These are phyloP conservation scores for Penicillium sp. DNA, from an alignment of 2,329 filamentous ascomycete genomes.

Conservation along the genomic window DNA sequence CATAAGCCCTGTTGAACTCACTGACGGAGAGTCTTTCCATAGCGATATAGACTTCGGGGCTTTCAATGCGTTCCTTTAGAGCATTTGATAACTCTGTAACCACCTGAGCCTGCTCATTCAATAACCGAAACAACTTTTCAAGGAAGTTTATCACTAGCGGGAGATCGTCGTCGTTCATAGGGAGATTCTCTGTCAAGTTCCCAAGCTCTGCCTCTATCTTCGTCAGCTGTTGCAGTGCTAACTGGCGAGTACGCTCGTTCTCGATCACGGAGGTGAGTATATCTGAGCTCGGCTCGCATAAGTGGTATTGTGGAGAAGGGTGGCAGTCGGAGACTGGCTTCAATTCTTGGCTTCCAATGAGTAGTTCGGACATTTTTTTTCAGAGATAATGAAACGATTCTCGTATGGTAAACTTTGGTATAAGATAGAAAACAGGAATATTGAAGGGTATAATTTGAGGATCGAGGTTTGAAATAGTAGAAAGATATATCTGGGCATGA, in stretches of 20 bases:
- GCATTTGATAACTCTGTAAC: neutral
- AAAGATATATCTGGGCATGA: conserved; percentile 1
- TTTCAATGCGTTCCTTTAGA: conserved; percentile 3
- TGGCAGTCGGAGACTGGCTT: conserved; percentile 5
- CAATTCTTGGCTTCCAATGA: conserved; percentile 4
- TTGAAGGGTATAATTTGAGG: neutral
- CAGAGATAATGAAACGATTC: conserved; percentile 2
- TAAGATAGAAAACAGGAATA: neutral
- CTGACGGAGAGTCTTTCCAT: conserved; percentile 3
- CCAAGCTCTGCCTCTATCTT: neutral
- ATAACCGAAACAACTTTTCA: neutral
- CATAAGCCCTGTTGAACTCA: conserved; percentile 7
- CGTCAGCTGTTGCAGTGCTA: neutral
- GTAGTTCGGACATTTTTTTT: conserved; percentile 7
- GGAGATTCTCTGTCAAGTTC: neutral
- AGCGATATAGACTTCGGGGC: conserved; percentile 5
- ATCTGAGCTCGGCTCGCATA: conserved; percentile 4
- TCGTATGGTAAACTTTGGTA: conserved; percentile 3
- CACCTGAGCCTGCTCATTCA: neutral
- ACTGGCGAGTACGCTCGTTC: conserved; percentile 2
- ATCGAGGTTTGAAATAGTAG: neutral
- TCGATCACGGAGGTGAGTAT: conserved; percentile 7
- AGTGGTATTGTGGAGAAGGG: conserved; percentile 3
- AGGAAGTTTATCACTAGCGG: neutral
- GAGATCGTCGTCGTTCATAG: neutral